Percentiles rank a stretch among this genome's conserved stretches.
Conservation (phyloP, 768 basidiomycete species). For the Fibroporia radiculosa region DNA sequence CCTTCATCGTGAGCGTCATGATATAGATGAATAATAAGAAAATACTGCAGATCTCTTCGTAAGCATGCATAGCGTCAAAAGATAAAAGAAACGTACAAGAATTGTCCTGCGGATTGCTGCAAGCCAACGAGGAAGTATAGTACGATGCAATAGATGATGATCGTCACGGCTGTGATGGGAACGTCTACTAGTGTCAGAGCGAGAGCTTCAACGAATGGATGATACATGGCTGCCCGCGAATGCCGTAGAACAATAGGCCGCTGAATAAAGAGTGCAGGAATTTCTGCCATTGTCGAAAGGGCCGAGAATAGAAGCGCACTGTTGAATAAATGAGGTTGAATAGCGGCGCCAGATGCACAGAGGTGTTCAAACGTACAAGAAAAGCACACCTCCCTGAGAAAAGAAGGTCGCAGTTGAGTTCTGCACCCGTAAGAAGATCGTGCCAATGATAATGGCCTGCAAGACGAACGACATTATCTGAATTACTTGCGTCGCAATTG, state of each 20-base stretch:
- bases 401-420: slow-evolving; percentile 55
- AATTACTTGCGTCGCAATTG: slow-evolving; percentile 21
- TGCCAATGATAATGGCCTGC: slow-evolving; percentile 50
- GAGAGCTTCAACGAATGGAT: slow-evolving; percentile 45
- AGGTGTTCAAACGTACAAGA: slow-evolving; percentile 44
- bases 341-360: neutral
- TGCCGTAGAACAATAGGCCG: slow-evolving; percentile 55
- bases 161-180: slow-evolving; percentile 44
- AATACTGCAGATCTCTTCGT: slow-evolving; percentile 31
- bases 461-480: slow-evolving; percentile 37
- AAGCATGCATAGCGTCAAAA: neutral
- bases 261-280: slow-evolving; percentile 47
- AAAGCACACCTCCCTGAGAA: slow-evolving; percentile 72
- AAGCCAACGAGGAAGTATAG: slow-evolving; percentile 59
- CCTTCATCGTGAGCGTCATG: slow-evolving; percentile 61
- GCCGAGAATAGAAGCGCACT: slow-evolving; percentile 55
- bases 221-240: slow-evolving; percentile 53
- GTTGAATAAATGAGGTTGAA: neutral
- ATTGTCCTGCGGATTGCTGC: slow-evolving; percentile 47
- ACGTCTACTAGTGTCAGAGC: slow-evolving; percentile 56
- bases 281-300: slow-evolving; percentile 55
- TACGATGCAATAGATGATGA: slow-evolving; percentile 37
- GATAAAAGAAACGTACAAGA: slow-evolving; percentile 43
- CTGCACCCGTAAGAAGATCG: slow-evolving; percentile 52
- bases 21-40: slow-evolving; percentile 52